Evolutionary conservation across 352 stramenopile species (phyloP), one percentile per base, ranked within the genome.

Genomic region (Blastocystis hominis): DNA sequence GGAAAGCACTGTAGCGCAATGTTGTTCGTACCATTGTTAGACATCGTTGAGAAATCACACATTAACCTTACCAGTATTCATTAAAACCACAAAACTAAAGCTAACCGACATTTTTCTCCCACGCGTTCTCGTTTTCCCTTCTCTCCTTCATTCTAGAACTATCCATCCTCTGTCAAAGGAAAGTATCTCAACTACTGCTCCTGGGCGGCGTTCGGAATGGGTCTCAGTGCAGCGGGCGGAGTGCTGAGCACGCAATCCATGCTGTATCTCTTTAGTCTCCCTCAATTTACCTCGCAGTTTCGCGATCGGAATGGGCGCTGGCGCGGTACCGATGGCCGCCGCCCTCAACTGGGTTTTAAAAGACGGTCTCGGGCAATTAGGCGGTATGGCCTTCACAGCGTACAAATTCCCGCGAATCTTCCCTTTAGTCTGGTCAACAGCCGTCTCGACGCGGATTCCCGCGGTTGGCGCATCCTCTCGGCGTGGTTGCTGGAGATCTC

Each of bases 291-390:
- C 5, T 24, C 10, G 3, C 20, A 80, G 70, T 3, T 63, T 80
- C 30, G 76, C 76, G 17, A 54, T 36, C 10, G 76, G 76, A 24
- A 76, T 86, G 42, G 47, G 76, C 10, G 59, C 59, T 15, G 90
- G 90, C n/a, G 88, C 90, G 24, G 44, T 66, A 10, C 92, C 93
- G 17, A 91, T 95, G 86, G 94, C 95, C 7, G 95, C 95, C 10
- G 94, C 94, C 1, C 91, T 98, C 9, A 98, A 98, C 90, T 98
- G 95, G 95, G 91, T 96, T 3, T 92, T 98, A 53, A 98, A 98
- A 89, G 95, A 98, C 90, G 95, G 95, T 40, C 90, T 98, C 2
- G 95, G 95, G 7, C 95, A 98, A 89, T 92, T 98, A 34, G 95
- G 95, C 44, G 95, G 95, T 36, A 93, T 98, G 56, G 89, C 97